Base-by-base conservation (phyloP, 257 asterid genomes). In the Nicotiana otophora region DNA sequence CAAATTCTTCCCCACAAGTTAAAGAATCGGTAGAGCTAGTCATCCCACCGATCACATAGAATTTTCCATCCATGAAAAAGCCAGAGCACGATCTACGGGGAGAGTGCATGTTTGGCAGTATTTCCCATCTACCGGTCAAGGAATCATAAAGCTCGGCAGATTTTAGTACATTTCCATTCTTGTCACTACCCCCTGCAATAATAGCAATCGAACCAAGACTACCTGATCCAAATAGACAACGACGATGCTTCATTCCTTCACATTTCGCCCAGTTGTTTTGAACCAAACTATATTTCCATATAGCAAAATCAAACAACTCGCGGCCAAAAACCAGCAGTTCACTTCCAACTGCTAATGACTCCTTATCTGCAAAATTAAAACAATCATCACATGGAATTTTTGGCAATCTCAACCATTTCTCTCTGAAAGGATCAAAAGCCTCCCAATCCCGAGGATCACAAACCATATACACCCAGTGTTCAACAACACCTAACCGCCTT, bases 371-470 rank as follows among this genome's bases (percentile, higher is more conserved):
- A 53, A 80, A 87, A 83, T 93, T 92, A 48, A 94, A 94, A 83
- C 98, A 94, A 61, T 93, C 96, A 81, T 94, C 98, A 62, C 97
- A 94, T 0, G 98, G 98, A 46, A 94, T 90, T 76, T 88, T 94
- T 1, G 97, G 98, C 87, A 93, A 85, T 70, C 89, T 88, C 91
- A 87, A 89, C 98, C 98, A 94, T 77, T 88, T 94, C 19, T 93
- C 84, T 61, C 91, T 85, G 63, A 88, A 90, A 53, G 95, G 97
- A 84, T 94, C 95, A 46, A 94, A 94, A 1, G 97, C 98, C 87
- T 94, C 98, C 98, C 98, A 94, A 60, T 93, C 98, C 88, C 97
- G 88, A 1, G 97, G 98, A 84, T 94, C 98, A 88, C 97, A 92
- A 36, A 94, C 97, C 94, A 94, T 90, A 77, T 94, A 94, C 67